A percentile compares a stretch with the other conserved stretches of the same genome.
These are phyloP conservation scores for Stentor coeruleus DNA, from an alignment of 73 alveolate species.

Conservation along the genomic window DNA sequence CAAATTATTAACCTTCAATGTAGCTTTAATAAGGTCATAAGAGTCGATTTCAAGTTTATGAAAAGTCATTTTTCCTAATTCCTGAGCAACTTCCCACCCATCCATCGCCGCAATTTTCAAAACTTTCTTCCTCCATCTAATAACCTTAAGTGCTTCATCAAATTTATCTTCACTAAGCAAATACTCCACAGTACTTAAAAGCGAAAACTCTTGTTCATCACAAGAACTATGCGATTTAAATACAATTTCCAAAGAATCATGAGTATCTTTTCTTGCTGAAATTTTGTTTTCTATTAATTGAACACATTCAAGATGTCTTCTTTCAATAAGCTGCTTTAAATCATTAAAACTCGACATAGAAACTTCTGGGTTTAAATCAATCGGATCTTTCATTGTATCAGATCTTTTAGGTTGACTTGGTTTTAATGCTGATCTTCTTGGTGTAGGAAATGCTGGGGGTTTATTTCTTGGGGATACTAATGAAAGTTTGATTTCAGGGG, in stretches of 20 bases:
- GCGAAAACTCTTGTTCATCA: slow-evolving; percentile 20
- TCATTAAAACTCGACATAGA: neutral
- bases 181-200: neutral
- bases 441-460: neutral
- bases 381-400: neutral
- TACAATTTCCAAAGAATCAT: neutral
- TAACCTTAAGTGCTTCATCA: neutral
- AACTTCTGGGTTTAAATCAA: neutral
- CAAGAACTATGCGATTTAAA: slow-evolving; percentile 8
- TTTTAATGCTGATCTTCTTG: neutral
- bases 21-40: no score
- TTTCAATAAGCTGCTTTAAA: neutral
- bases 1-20: no score
- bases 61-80: slow-evolving; percentile 14
- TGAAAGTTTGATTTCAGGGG: no score
- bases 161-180: neutral
- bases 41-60: neutral
- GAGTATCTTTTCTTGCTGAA: neutral
- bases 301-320: neutral
- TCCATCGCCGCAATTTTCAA: neutral
- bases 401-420: neutral
- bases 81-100: slow-evolving; percentile 22
- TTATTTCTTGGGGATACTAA: neutral
- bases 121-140: slow-evolving; percentile 22
- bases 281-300: neutral